Conservation (phyloP, 169 alveolate genomes). For the Eimeria praecox region DNA sequence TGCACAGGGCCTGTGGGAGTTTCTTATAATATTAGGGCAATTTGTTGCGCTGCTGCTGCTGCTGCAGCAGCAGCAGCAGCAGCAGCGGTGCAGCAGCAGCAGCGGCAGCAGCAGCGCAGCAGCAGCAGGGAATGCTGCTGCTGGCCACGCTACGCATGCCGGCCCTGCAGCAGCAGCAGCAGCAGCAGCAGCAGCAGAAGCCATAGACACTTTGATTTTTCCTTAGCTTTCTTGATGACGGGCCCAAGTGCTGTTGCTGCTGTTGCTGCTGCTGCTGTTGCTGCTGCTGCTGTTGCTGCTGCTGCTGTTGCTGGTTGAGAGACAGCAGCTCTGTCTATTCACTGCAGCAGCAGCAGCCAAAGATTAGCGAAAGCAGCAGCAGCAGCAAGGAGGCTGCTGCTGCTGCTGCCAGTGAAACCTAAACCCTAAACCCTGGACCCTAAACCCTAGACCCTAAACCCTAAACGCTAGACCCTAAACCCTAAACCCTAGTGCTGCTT, state of each 20-base stretch:
- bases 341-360: neutral
- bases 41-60: neutral
- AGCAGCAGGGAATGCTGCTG: neutral
- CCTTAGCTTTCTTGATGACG: no score
- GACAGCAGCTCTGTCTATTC: no score
- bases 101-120: no score
- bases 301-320: neutral
- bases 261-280: neutral
- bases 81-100: neutral
- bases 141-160: neutral
- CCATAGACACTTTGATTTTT: neutral
- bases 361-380: neutral
- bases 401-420: neutral
- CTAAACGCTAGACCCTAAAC: no score
- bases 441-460: neutral
- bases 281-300: neutral
- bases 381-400: neutral
- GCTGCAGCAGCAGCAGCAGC: neutral
- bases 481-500: no score
- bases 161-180: neutral
- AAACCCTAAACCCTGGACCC: no score
- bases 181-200: neutral
- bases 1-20: neutral
- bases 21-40: neutral
- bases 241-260: no score